Conservation (phyloP, 1,284 basidiomycete genomes). For the Agaricales sp. region DNA sequence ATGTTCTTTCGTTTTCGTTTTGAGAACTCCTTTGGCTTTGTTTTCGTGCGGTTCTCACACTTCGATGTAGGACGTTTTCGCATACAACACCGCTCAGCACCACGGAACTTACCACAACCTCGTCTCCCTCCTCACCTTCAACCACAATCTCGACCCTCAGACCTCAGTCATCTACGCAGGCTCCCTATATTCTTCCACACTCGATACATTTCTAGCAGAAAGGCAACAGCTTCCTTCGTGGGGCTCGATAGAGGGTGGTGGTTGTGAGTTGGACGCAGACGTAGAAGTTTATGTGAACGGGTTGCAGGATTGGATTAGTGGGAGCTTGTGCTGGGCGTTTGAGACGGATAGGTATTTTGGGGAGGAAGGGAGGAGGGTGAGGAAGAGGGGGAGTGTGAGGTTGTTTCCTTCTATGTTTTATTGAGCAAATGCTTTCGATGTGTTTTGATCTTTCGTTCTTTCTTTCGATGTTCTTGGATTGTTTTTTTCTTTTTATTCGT, state of each 20-base stretch:
- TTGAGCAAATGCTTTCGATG: neutral
- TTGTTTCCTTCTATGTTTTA: neutral
- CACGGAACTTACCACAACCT: slow-evolving; percentile 56
- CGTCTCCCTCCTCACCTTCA: slow-evolving; percentile 52
- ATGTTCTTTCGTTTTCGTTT: slow-evolving; percentile 17
- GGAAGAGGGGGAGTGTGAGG: slow-evolving; percentile 22
- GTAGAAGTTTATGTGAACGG: slow-evolving; percentile 44
- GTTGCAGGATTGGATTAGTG: slow-evolving; percentile 55
- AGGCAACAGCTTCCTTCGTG: slow-evolving; percentile 41
- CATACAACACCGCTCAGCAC: slow-evolving; percentile 58
- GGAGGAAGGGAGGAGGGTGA: slow-evolving; percentile 21
- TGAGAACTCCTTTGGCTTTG: slow-evolving; percentile 10
- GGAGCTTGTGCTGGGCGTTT: slow-evolving; percentile 33
- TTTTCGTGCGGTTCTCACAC: slow-evolving; percentile 3
- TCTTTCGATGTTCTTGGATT: too few species aligned
- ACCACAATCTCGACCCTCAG: slow-evolving; percentile 31
- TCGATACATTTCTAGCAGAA: slow-evolving; percentile 42
- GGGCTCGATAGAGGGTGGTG: slow-evolving; percentile 22
- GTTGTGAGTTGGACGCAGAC: slow-evolving; percentile 35
- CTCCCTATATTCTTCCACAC: slow-evolving; percentile 42
- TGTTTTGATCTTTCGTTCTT: neutral
- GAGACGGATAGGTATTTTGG: slow-evolving; percentile 32
- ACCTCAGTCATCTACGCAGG: slow-evolving; percentile 48
- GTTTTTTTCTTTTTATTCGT: too few species aligned
- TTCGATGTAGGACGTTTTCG: slow-evolving; percentile 46